These are phyloP conservation scores for Phaeosphaeria sp. DNA, from an alignment of 2,329 filamentous ascomycete species.

Conservation along the genomic window DNA sequence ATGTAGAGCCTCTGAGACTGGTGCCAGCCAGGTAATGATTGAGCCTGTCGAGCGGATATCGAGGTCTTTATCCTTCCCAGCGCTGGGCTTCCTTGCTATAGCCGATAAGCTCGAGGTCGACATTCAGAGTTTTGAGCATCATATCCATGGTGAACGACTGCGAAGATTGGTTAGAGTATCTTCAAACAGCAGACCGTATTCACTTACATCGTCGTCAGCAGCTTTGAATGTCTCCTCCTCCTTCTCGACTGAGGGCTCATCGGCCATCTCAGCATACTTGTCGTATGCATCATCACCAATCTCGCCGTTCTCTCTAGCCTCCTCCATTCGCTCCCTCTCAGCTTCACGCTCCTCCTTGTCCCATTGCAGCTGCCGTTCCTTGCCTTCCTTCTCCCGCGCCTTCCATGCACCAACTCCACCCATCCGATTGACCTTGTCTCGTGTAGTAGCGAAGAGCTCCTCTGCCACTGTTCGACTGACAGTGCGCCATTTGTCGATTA, in stretches of 20 bases:
- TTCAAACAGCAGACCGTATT: constrained; percentile 33
- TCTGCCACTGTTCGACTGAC: constrained; percentile 70
- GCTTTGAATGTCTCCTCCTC: constrained; percentile 45
- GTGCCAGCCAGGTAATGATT: not conserved
- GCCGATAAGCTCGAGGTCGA: constrained; percentile 68
- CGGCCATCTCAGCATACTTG: constrained; percentile 49
- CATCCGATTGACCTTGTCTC: constrained; percentile 67
- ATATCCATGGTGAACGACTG: constrained; percentile 71
- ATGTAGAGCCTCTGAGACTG: not conserved
- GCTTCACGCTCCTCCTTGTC: constrained; percentile 45
- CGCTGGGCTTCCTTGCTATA: constrained; percentile 64
- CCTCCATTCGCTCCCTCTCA: constrained; percentile 54
- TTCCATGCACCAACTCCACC: constrained; percentile 67
- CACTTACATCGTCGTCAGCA: constrained; percentile 49
- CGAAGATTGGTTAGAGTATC: constrained; percentile 9
- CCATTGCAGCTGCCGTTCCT: constrained; percentile 46
- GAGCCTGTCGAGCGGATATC: not conserved
- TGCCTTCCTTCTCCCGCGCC: constrained; percentile 43
- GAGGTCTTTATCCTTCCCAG: constrained; percentile 61
- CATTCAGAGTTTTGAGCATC: constrained; percentile 71
- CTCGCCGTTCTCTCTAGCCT: constrained; percentile 42
- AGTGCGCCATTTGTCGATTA: constrained; percentile 67
- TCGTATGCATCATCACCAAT: constrained; percentile 58
- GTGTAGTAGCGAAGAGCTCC: constrained; percentile 68
- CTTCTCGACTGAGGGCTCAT: constrained; percentile 52